Evolutionary conservation across 2,329 filamentous ascomycete species (phyloP).

Genomic region (Aspergillus sp.): DNA sequence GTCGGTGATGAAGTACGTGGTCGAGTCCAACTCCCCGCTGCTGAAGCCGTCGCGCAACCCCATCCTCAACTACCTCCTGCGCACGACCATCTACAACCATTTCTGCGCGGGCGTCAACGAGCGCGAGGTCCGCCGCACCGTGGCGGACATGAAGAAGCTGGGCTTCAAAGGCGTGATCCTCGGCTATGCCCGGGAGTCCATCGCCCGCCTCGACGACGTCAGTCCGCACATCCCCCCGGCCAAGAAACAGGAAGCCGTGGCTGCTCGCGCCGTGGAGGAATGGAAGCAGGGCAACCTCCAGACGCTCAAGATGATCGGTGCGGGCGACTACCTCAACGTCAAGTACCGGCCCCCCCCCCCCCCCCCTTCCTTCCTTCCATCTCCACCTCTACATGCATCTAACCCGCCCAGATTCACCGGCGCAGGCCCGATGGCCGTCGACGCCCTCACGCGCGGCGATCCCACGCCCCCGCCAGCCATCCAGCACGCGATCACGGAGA

Average conservation of each 20-base stretch:
- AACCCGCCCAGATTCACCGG: constrained; percentile 39
- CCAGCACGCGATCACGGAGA: constrained; percentile 34
- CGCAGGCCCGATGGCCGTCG: constrained; percentile 38
- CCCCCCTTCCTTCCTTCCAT: neutral
- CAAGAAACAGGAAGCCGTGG: constrained; percentile 5
- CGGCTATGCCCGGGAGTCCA: constrained; percentile 47
- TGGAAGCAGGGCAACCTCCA: constrained; percentile 49
- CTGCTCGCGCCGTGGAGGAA: constrained; percentile 35
- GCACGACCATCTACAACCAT: constrained; percentile 46
- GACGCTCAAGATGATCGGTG: constrained; percentile 45
- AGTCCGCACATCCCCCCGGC: constrained; percentile 3
- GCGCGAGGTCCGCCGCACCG: constrained; percentile 37
- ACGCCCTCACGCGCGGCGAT: constrained; percentile 35
- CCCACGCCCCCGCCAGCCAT: constrained; percentile 33
- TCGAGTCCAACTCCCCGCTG: constrained; percentile 35
- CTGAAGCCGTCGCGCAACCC: constrained; percentile 44
- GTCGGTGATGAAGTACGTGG: constrained; percentile 32
- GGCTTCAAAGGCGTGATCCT: constrained; percentile 51
- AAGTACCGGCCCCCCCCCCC: too few relatives aligned
- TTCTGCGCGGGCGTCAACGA: constrained; percentile 49
- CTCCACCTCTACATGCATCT: neutral
- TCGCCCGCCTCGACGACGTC: constrained; percentile 20
- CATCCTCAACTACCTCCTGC: constrained; percentile 37
- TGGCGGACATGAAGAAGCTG: constrained; percentile 39
- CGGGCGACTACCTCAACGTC: constrained; percentile 44